Percentiles rank a stretch among this genome's conserved stretches.
Conservation (phyloP, 2,329 filamentous ascomycete species). For the Phoma herbarum region DNA sequence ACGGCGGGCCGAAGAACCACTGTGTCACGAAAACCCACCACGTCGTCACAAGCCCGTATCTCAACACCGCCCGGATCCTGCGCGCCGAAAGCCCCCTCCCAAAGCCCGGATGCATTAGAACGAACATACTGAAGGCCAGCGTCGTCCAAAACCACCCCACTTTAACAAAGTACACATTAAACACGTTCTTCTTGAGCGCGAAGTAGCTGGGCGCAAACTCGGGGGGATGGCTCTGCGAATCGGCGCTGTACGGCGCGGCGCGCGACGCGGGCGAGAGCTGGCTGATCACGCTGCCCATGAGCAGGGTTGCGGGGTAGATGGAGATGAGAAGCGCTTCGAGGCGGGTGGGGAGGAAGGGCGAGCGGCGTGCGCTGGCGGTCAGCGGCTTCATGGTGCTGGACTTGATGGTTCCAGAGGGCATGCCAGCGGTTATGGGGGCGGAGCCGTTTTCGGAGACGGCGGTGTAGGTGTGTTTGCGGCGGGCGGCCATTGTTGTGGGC, state of each 20-base stretch:
- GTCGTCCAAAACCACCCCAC: slow-evolving; percentile 93
- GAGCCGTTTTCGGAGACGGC: slow-evolving; percentile 22
- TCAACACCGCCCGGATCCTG: slow-evolving; percentile 66
- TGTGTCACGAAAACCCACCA: slow-evolving; percentile 91
- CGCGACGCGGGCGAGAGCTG: slow-evolving; percentile 75
- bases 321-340: slow-evolving; percentile 71
- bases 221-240: slow-evolving; percentile 69
- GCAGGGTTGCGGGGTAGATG: slow-evolving; percentile 79
- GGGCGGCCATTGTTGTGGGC: slow-evolving; percentile 39
- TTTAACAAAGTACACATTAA: slow-evolving; percentile 96
- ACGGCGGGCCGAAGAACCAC: slow-evolving; percentile 91
- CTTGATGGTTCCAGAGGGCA: slow-evolving; percentile 37
- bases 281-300: slow-evolving; percentile 84
- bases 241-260: slow-evolving; percentile 68
- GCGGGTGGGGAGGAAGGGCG: slow-evolving; percentile 74
- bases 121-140: slow-evolving; percentile 73
- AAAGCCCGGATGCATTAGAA: slow-evolving; percentile 71
- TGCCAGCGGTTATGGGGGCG: slow-evolving; percentile 34
- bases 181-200: slow-evolving; percentile 88
- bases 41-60: slow-evolving; percentile 76
- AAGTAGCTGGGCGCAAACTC: slow-evolving; percentile 80
- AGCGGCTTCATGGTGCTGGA: slow-evolving; percentile 32
- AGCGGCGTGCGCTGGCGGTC: slow-evolving; percentile 44
- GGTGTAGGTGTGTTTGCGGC: slow-evolving; percentile 41
- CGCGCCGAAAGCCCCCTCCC: slow-evolving; percentile 55